Evolutionary conservation across 768 basidiomycete species (phyloP), one percentile per base, ranked within the genome.

Genomic region (Galerina sulciceps): DNA sequence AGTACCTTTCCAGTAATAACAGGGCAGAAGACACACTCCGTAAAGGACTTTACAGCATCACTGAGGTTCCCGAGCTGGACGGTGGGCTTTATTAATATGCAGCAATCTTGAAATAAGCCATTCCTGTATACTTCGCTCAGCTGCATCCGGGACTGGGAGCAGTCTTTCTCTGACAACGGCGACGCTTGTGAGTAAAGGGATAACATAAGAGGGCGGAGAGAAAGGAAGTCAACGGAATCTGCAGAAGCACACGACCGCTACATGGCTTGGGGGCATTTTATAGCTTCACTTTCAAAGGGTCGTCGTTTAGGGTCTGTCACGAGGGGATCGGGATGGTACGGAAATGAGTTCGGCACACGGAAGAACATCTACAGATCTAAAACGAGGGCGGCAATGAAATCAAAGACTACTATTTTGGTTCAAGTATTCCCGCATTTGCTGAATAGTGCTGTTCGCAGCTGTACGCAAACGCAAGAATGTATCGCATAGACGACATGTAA

Each of bases 1-100:
- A 49, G 57, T 43, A 45, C 49, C 3, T 18, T 41, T 18, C 34
- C 17, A 17, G 23, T 37, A 22, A 40, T 52, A n/a, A 37, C 13
- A 18, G 14, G 9, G 17, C 18, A 40, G 23, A 20, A 35, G 23
- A 14, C 35, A 73, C 43, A 90, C 88, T 84, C 79, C 37, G 84
- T 83, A 66, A 88, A 88, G 40, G 83, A 80, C 61, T 81, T 79
- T 43, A 89, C 73, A n/a, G 86, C 86, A 59, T 86, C 85, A 48
- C 75, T 71, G 43, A 84, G 71, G 61, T 78, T 79, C 55, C 80
- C 80, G 35, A 85, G 66, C 86, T 89, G 58, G 45, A 43, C 23
- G 34, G 34, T 22, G 38, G 38, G 23, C 42, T 20, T 37, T 38
- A 38, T 49, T 35, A 42, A n/a, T 44, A 11, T 31, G 11, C 35